Evolutionary conservation across 768 basidiomycete genomes (phyloP).

Genomic region (Boletus barrowsii): DNA sequence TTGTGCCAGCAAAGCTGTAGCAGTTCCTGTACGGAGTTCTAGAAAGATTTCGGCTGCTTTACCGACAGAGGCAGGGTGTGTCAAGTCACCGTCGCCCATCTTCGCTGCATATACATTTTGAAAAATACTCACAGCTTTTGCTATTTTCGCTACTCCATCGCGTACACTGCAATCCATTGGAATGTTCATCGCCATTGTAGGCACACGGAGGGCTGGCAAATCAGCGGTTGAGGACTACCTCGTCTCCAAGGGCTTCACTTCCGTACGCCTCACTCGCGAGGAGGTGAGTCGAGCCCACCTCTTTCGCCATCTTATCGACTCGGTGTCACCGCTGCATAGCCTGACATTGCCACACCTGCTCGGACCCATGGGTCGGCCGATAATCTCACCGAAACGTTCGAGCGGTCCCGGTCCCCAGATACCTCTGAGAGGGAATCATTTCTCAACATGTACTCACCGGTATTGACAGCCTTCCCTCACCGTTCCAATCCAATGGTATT

Average conservation of each 20-base stretch:
- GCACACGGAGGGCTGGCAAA: constrained; percentile 61
- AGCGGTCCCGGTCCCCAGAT: background rate
- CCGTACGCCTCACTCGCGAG: constrained; percentile 39
- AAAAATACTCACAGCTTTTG: background rate
- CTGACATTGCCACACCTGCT: background rate
- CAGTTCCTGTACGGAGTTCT: no score
- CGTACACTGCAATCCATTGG: background rate
- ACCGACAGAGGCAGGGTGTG: no score
- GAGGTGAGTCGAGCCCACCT: constrained; percentile 13
- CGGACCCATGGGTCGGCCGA: background rate
- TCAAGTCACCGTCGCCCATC: no score
- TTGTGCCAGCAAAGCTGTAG: no score
- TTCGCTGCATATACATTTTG: no score
- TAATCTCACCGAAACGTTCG: background rate
- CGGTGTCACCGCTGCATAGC: constrained; percentile 5
- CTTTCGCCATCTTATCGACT: background rate
- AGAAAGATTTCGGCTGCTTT: no score
- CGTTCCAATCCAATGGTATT: constrained; percentile 34
- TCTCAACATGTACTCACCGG: constrained; percentile 21
- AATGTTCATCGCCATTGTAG: constrained; percentile 72
- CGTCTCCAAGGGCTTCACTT: constrained; percentile 53
- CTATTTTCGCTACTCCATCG: background rate
- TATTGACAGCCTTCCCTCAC: constrained; percentile 17
- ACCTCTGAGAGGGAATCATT: constrained; percentile 12
- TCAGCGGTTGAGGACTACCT: constrained; percentile 59